Base-by-base conservation (phyloP, 768 basidiomycete genomes). In the Psilocybe azurescens region DNA sequence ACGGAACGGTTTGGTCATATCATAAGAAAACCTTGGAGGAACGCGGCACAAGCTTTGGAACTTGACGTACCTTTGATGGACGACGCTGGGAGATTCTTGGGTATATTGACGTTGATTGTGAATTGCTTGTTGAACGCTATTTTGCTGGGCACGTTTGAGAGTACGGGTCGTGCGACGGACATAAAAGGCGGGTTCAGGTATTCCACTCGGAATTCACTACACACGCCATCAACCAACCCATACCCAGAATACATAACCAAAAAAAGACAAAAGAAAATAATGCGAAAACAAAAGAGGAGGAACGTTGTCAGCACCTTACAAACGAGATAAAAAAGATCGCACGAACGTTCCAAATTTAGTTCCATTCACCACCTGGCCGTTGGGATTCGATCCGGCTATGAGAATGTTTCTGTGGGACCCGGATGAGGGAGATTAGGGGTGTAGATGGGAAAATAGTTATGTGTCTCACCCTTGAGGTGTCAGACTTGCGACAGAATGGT, bases 401-500 rank as follows among this genome's bases (percentile, higher is more conserved):
- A 69, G 66, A 14, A 75, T 71, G 58, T 74, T 74, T 28, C 73
- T 72, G 36, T 10, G 20, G n/a, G 28, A 41, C 28, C 3, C 28
- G 33, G 9, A 29, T 1, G 55, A 53, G 20, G 38, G 47, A 39
- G 18, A 44, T 41, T 49, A 36, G 32, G 24, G 16, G 10, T 47
- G 33, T 79, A 59, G 49, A 51, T 48, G 18, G 49, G 9, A 55
- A 29, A 3, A 20, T 36, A 11, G 28, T 50, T 53, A 46, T 33
- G 8, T 36, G 24, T 73, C 57, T 38, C 46, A 81, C 65, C 85
- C 85, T 63, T 83, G 82, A 20, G 84, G 82, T 14, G 86, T 81
- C 64, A 88, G 75, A 38, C 83, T 84, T 11, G 82, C 85, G 5
- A 79, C 78, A 1, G 87, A 87, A 72, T 89, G 88, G 75, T 89